phyloP scores from a whole-genome alignment of 1,139 yeast genomes.

The Kurtzmaniella quercitrusa region DNA sequence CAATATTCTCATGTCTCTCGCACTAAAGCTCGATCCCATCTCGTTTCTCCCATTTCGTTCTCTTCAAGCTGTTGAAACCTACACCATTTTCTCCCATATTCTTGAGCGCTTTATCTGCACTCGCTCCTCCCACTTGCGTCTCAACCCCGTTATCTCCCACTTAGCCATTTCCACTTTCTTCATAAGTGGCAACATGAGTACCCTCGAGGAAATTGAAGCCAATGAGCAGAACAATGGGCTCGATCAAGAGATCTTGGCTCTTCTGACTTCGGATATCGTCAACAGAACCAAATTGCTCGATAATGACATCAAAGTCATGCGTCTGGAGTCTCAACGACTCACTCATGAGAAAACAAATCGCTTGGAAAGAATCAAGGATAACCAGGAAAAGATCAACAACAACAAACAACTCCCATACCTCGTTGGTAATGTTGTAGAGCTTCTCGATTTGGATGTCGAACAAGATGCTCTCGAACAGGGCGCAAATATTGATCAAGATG shows the following conservation, averaged over 20 bases:
- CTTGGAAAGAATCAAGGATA: slow-evolving; percentile 92
- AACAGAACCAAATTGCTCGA: slow-evolving; percentile 86
- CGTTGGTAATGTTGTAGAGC: slow-evolving; percentile 96
- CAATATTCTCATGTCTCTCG: too few species aligned
- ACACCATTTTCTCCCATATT: background rate
- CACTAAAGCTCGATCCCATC: too few species aligned
- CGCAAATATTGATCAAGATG: slow-evolving; percentile 90
- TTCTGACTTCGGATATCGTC: slow-evolving; percentile 78
- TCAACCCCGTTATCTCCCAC: background rate
- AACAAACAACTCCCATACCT: slow-evolving; percentile 93
- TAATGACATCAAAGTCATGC: slow-evolving; percentile 93
- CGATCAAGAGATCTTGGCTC: slow-evolving; percentile 75
- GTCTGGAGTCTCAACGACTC: slow-evolving; percentile 85
- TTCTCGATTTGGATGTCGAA: slow-evolving; percentile 82
- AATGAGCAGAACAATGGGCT: slow-evolving; percentile 46
- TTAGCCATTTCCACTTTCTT: background rate
- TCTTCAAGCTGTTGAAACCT: too few species aligned
- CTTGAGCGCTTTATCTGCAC: background rate
- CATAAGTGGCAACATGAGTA: slow-evolving; percentile 43
- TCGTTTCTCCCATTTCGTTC: too few species aligned
- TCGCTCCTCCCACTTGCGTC: background rate
- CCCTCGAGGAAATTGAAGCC: slow-evolving; percentile 63
- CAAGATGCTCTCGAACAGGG: slow-evolving; percentile 90
- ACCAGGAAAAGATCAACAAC: slow-evolving; percentile 92
- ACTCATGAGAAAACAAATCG: slow-evolving; percentile 90